Evolutionary conservation across 129 eudicot genomes (phyloP).

Genomic region (Escallonia herrerae): DNA sequence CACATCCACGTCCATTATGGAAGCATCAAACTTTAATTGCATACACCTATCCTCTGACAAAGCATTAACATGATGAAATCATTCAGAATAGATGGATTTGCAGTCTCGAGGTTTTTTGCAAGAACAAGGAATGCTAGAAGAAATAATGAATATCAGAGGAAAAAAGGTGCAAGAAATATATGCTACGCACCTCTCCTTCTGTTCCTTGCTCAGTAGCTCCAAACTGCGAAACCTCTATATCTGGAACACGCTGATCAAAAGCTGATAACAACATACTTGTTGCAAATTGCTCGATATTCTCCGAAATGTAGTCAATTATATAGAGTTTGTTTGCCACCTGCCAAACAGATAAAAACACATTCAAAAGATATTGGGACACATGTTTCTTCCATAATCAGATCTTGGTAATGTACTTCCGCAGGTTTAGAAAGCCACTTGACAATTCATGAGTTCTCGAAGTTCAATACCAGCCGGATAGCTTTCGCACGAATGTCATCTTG

Average conservation of each 20-base stretch:
- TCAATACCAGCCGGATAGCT: slow-evolving; percentile 85
- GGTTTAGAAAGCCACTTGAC: slow-evolving; percentile 2
- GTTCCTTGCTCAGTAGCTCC: slow-evolving; percentile 39
- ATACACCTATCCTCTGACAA: background rate
- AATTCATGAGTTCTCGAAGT: slow-evolving; percentile 1
- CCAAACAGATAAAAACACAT: slow-evolving; percentile 13
- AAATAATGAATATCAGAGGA: background rate
- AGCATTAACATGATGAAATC: slow-evolving; percentile 3
- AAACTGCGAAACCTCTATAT: slow-evolving; percentile 30
- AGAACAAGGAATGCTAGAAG: background rate
- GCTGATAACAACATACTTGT: slow-evolving; percentile 71
- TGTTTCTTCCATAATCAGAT: background rate
- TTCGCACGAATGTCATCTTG: slow-evolving; percentile 81
- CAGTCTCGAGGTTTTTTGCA: background rate
- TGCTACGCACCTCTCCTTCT: slow-evolving; percentile 57
- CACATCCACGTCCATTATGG: too few relatives aligned
- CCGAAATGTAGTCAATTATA: slow-evolving; percentile 49
- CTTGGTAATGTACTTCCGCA: background rate
- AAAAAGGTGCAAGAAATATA: background rate
- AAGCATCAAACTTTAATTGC: background rate
- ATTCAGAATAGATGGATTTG: background rate
- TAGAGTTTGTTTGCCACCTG: slow-evolving; percentile 95
- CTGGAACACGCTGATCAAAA: slow-evolving; percentile 38
- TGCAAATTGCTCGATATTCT: slow-evolving; percentile 74
- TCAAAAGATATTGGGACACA: background rate